These are phyloP conservation scores for Sordaria brevicollis DNA, from an alignment of 495 filamentous ascomycete genomes.

Conservation along the genomic window DNA sequence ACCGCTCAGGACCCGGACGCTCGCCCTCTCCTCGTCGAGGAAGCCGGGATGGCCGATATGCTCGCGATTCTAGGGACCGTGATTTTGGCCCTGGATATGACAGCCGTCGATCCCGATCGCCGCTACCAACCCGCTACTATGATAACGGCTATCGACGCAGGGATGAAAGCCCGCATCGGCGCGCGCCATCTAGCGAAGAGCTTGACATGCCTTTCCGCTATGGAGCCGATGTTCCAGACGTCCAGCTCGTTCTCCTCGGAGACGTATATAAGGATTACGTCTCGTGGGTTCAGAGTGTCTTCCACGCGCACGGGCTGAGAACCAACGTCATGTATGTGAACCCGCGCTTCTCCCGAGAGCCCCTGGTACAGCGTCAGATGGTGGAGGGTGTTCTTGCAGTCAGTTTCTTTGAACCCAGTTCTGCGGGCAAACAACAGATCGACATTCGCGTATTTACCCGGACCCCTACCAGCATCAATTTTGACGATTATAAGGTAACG, in stretches of 20 bases:
- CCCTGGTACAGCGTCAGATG: conserved; percentile 74
- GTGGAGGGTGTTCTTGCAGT: conserved; percentile 84
- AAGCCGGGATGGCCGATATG: conserved; percentile 28
- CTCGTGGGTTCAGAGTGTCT: conserved; percentile 65
- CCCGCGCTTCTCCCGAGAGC: conserved; percentile 65
- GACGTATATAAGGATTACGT: conserved; percentile 76
- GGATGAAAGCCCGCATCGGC: conserved; percentile 53
- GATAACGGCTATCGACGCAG: conserved; percentile 50
- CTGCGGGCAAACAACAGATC: conserved; percentile 61
- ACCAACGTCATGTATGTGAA: conserved; percentile 67
- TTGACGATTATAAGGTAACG: conserved; percentile 68
- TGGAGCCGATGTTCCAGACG: conserved; percentile 74
- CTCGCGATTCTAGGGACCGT: conserved; percentile 28
- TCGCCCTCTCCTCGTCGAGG: conserved; percentile 38
- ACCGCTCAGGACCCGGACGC: conserved; percentile 41
- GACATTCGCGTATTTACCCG: conserved; percentile 80
- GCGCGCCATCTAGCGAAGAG: conserved; percentile 43
- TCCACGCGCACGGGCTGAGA: conserved; percentile 57
- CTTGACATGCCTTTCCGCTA: conserved; percentile 64
- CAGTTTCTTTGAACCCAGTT: conserved; percentile 55
- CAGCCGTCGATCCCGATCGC: conserved; percentile 51
- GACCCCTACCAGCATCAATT: conserved; percentile 57
- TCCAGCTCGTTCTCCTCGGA: conserved; percentile 76
- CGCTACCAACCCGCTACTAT: conserved; percentile 22
- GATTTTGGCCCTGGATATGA: conserved; percentile 28